A percentile compares a stretch with the other conserved stretches of the same genome.
Conservation (phyloP, 2,329 filamentous ascomycete species). For the Aspergillus tubingensis region DNA sequence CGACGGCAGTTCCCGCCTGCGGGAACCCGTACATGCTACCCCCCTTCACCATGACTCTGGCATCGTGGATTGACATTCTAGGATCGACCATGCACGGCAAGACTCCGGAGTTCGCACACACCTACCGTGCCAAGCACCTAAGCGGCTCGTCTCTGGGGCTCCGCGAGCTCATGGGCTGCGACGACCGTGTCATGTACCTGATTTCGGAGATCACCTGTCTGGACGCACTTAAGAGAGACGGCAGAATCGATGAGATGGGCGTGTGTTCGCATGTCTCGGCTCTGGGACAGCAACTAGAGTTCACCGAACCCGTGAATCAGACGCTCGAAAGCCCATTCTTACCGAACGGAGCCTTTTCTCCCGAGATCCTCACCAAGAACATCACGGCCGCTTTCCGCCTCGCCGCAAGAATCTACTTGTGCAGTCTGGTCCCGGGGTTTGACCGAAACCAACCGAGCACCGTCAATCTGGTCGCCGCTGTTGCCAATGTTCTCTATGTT, state of each 20-base stretch:
- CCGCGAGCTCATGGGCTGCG: constrained; percentile 93
- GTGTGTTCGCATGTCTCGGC: constrained; percentile 87
- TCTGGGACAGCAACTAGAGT: constrained; percentile 82
- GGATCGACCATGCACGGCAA: constrained; percentile 88
- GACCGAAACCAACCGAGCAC: constrained; percentile 73
- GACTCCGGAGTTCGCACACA: constrained; percentile 85
- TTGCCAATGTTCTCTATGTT: constrained; percentile 73
- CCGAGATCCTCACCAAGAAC: constrained; percentile 81
- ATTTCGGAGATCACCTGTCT: constrained; percentile 97
- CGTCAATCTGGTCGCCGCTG: constrained; percentile 73
- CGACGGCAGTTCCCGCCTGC: constrained; percentile 64
- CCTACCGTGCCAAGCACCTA: constrained; percentile 93
- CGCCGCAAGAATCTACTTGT: constrained; percentile 94
- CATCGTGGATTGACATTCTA: constrained; percentile 95
- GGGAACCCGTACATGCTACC: constrained; percentile 63
- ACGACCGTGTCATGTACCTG: constrained; percentile 95
- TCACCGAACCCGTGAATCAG: constrained; percentile 70
- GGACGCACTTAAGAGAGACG: constrained; percentile 79
- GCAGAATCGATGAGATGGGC: constrained; percentile 76
- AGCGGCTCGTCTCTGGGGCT: constrained; percentile 68
- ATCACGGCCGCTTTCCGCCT: constrained; percentile 89
- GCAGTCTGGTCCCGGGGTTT: constrained; percentile 88
- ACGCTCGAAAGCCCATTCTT: constrained; percentile 61
- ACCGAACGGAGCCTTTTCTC: constrained; percentile 68
- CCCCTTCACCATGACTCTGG: constrained; percentile 88